phyloP scores from a whole-genome alignment of 768 basidiomycete species.

The Mycena amicta region DNA sequence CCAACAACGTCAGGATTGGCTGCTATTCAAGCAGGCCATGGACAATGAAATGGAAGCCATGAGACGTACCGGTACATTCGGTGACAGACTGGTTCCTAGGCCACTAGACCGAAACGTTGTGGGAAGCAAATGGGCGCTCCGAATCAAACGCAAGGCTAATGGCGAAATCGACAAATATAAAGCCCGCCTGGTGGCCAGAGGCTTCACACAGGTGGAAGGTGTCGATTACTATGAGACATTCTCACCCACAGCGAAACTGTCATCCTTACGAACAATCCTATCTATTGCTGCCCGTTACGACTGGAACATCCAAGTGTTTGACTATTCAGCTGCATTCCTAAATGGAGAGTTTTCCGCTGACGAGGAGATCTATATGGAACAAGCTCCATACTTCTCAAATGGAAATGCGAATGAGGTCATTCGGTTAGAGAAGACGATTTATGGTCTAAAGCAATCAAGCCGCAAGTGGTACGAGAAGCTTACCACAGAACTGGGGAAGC shows the following conservation, averaged over 20 bases:
- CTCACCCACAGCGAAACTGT: conserved; percentile 19
- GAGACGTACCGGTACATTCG: neutral
- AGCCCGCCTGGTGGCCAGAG: conserved; percentile 8
- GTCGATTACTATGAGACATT: conserved; percentile 15
- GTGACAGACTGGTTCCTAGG: conserved; percentile 19
- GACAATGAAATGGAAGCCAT: conserved; percentile 1
- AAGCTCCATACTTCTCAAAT: conserved; percentile 16
- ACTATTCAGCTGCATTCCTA: conserved; percentile 14
- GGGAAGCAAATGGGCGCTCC: conserved; percentile 28
- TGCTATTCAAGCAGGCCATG: neutral
- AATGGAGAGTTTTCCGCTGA: conserved; percentile 5
- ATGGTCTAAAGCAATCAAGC: conserved; percentile 37
- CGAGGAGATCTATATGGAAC: conserved; percentile 25
- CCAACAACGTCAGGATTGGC: neutral
- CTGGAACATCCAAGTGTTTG: conserved; percentile 17
- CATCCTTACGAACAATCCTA: conserved; percentile 17
- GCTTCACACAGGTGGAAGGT: neutral
- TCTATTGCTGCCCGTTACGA: conserved; percentile 12
- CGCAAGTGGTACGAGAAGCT: conserved; percentile 31
- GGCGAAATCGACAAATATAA: conserved; percentile 35
- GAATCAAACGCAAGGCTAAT: conserved; percentile 34
- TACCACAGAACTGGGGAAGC: conserved; percentile 14
- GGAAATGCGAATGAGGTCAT: neutral
- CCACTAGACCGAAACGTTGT: conserved; percentile 24
- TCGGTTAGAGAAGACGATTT: conserved; percentile 26